Conservation (phyloP, 805 yeast genomes). For the Cyberlindnera maritima region DNA sequence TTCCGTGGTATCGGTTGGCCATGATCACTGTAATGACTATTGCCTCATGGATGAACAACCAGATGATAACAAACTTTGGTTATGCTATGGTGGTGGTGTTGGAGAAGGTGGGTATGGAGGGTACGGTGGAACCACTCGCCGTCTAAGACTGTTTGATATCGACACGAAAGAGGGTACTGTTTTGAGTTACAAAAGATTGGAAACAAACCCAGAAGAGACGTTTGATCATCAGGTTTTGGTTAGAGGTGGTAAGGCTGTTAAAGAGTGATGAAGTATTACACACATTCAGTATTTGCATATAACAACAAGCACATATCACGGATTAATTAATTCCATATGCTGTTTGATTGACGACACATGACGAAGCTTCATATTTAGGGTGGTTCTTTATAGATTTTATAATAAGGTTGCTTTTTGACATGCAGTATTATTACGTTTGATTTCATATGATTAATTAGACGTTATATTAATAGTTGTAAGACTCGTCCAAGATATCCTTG, state of each 20-base stretch:
- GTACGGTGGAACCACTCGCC: conserved; percentile 80
- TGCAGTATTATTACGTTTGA: no score
- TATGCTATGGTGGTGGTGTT: conserved; percentile 90
- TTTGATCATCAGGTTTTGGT: conserved; percentile 44
- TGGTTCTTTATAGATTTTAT: no score
- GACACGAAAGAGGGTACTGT: conserved; percentile 45
- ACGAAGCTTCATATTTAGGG: no score
- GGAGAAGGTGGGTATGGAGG: conserved; percentile 98
- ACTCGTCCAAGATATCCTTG: conserved; percentile 30
- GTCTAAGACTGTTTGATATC: conserved; percentile 70
- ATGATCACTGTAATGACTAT: conserved; percentile 93
- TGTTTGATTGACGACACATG: background rate
- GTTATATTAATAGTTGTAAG: conserved; percentile 13
- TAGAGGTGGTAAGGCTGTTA: conserved; percentile 17
- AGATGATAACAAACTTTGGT: conserved; percentile 48
- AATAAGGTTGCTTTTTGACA: no score
- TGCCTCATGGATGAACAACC: conserved; percentile 55
- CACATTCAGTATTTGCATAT: no score
- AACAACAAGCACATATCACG: no score
- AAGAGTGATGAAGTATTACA: conserved; percentile 2
- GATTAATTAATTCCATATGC: no score
- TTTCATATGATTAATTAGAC: no score
- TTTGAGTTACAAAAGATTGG: conserved; percentile 71
- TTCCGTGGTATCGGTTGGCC: conserved; percentile 78
- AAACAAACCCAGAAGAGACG: conserved; percentile 46